phyloP scores from a whole-genome alignment of 352 stramenopile species.

The Phytophthora sansomeana region DNA sequence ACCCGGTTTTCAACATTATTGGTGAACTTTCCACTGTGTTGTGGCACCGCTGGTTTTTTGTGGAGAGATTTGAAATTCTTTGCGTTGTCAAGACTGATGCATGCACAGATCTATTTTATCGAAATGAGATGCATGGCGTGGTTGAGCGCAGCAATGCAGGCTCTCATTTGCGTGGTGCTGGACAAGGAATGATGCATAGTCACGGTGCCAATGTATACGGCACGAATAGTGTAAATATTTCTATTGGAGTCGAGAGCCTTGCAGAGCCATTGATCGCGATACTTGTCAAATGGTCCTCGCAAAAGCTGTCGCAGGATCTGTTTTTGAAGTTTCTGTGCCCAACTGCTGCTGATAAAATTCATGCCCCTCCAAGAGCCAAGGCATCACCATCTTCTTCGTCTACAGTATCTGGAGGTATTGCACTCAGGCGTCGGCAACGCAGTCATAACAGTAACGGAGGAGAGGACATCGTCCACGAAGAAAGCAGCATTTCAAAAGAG shows the following conservation, averaged over 20 bases:
- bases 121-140: conserved; percentile 42
- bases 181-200: conserved; percentile 44
- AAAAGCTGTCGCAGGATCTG: conserved; percentile 78
- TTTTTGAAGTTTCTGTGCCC: conserved; percentile 82
- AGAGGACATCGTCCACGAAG: conserved; percentile 26
- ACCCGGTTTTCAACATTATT: conserved; percentile 92
- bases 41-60: conserved; percentile 92
- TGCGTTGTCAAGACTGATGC: conserved; percentile 74
- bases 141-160: conserved; percentile 39
- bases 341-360: conserved; percentile 32
- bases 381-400: conserved; percentile 25
- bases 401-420: conserved; percentile 37
- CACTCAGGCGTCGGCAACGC: conserved; percentile 46
- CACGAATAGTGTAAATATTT: conserved; percentile 29
- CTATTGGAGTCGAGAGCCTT: conserved; percentile 65
- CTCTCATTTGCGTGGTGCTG: conserved; percentile 33
- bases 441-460: conserved; percentile 36
- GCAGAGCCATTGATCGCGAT: conserved; percentile 61
- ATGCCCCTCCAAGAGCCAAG: conserved; percentile 31
- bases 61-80: conserved; percentile 89
- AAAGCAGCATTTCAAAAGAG: conserved; percentile 34
- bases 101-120: conserved; percentile 74
- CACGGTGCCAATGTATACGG: conserved; percentile 50
- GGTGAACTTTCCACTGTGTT: conserved; percentile 86
- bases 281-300: conserved; percentile 81